Base-by-base conservation (phyloP, 768 basidiomycete genomes). In the Amanita rimosa region DNA sequence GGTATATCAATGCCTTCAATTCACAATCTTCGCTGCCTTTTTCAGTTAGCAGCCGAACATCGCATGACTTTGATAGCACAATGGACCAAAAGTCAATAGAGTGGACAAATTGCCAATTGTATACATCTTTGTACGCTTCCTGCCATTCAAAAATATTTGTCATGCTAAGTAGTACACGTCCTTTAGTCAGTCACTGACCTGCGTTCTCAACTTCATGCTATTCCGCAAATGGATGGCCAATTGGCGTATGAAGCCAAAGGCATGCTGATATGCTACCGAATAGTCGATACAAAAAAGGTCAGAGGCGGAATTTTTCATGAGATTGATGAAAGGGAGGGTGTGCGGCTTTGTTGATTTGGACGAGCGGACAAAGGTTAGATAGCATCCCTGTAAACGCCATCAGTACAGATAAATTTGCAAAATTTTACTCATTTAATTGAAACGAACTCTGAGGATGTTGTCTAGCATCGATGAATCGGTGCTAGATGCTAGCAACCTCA, bases 101-200 rank as follows among this genome's bases (percentile, higher is more conserved):
- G 62, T 99, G 96, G 2, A 84, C 86, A 55, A 85, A 97, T 67
- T 97, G 96, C 96, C 96, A 99, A 67, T 97, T 99, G 67, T 99
- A 96, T 17, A 99, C 95, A 57, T 86, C 83, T 63, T 84, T 85
- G 67, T 86, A 94, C 7, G 90, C 82, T 55, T 98, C 93, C 84
- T 91, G 62, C 17, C 13, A 24, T 13, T 27, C 4, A 16, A 33
- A 16, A 37, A 6, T 22, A 16, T 6, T 13, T 5, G 13, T 6
- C 7, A 14, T n/a, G 19, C 34, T 19, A 8, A 7, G 19, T 13
- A 17, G n/a, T 14, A 26, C 13, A 55, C 10, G 26, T n/a, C 21
- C 13, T 2, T 17, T 24, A 6, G 16, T 31, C 14, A 13, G 19
- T 31, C 13, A 34, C 69, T 4, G 37, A 83, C 90, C 73, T 92